Base-by-base conservation (phyloP, 441 rosid genomes). In the Populus tomentosa region DNA sequence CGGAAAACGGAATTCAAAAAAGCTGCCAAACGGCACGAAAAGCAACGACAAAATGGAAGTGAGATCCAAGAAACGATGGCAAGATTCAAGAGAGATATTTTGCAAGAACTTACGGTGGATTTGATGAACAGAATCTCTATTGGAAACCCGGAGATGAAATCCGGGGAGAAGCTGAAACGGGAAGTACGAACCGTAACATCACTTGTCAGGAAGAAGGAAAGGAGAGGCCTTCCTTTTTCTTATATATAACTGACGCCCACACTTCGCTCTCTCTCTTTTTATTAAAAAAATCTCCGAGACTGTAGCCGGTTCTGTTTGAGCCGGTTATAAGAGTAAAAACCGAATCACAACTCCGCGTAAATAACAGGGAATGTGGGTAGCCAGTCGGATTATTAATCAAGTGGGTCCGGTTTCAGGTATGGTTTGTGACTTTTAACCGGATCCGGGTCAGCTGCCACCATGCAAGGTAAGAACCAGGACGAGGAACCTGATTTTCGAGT, bases 391-490 rank as follows among this genome's bases (percentile, higher is more conserved):
- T 42, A 0, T 42, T 42, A 10, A 10, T 42, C 0, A 42, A 53
- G 32, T 35, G 38, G 61, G 1, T 20, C 32, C 4, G 32, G 61
- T 20, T 53, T 16, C 2, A 7, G 21, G 2, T 53, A 16, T 7
- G 6, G 61, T 16, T 18, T 53, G 61, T 53, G 32, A 30, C 32
- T 28, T 20, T 16, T 33, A 0, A 50, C 50, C 46, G 77, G 80
- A 32, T 66, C 84, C 78, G 81, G 75, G 82, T 82, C 87, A 74
- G 75, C 53, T 62, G 86, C 77, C 81, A 66, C 40, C 10, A 38
- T 18, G n/a, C 1, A 11, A 66, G 79, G 76, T 26, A 71, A 5
- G 56, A 16, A 30, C 32, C 32, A 30, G n/a, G 36, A 67, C 9
- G 33, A 6, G 20, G 68, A 28, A 42, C 40, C 40, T 73, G 76